Conservation (phyloP, 768 basidiomycete genomes). For the Kwoniella europaea region DNA sequence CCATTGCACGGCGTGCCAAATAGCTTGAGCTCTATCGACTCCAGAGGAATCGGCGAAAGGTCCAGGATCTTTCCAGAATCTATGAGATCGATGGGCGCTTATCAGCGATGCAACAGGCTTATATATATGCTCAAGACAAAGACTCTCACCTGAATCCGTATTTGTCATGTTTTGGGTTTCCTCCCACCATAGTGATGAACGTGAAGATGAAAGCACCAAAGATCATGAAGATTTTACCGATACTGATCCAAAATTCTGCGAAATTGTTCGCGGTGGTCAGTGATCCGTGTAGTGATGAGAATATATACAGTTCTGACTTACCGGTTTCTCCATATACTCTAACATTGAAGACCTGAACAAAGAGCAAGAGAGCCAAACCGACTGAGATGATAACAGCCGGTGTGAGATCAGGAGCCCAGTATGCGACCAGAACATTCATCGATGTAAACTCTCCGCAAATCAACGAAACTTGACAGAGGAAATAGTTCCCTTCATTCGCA, state of each 20-base stretch:
- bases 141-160: constrained; percentile 52
- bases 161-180: constrained; percentile 63
- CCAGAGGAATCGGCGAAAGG: constrained; percentile 14
- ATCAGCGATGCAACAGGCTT: background rate
- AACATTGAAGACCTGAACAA: constrained; percentile 21
- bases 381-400: constrained; percentile 54
- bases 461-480: constrained; percentile 10
- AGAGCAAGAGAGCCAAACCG: constrained; percentile 8
- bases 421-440: constrained; percentile 27
- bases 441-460: constrained; percentile 23
- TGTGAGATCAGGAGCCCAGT: constrained; percentile 23
- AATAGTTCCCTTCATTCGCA: background rate
- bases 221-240: constrained; percentile 61
- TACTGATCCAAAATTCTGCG: constrained; percentile 31
- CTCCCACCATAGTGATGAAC: constrained; percentile 61
- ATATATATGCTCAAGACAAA: background rate
- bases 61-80: constrained; percentile 30
- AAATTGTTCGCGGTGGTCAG: too few species aligned
- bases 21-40: constrained; percentile 2
- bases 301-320: background rate
- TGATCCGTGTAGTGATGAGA: background rate
- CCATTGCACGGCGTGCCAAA: constrained; percentile 24
- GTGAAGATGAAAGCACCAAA: constrained; percentile 64
- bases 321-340: constrained; percentile 22
- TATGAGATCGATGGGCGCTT: background rate